phyloP scores from a whole-genome alignment of 768 basidiomycete genomes.

The Boletus pseudopeckii region DNA sequence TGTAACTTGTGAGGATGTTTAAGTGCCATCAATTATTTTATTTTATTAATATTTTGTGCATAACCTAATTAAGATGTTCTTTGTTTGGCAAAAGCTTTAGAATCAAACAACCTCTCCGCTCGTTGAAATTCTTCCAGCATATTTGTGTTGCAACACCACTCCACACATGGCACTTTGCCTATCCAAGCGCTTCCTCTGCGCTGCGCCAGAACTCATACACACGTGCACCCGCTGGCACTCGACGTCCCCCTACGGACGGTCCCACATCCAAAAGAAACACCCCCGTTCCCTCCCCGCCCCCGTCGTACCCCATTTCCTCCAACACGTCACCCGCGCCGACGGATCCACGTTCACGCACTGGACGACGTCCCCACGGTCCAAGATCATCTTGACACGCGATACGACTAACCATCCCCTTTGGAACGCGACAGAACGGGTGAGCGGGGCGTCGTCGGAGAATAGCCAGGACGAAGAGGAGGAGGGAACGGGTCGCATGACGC shows the following conservation, averaged over 20 bases:
- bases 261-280: constrained; percentile 78
- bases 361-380: constrained; percentile 82
- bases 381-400: constrained; percentile 78
- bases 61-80: too few species aligned
- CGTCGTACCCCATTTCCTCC: constrained; percentile 81
- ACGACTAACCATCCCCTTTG: constrained; percentile 87
- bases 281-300: constrained; percentile 72
- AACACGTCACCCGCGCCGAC: constrained; percentile 82
- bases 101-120: too few species aligned
- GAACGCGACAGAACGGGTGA: constrained; percentile 61
- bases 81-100: too few species aligned
- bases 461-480: constrained; percentile 64
- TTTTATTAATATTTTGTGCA: too few species aligned
- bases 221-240: constrained; percentile 46
- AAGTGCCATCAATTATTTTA: too few species aligned
- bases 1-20: too few species aligned
- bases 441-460: constrained; percentile 43
- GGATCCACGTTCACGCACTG: constrained; percentile 85
- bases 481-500: constrained; percentile 71
- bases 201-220: not conserved
- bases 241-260: constrained; percentile 76
- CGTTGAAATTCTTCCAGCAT: too few species aligned
- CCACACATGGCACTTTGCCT: constrained; percentile 13
- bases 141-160: too few species aligned
- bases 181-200: constrained; percentile 12